A percentile compares a stretch with the other conserved stretches of the same genome.
Conservation (phyloP, 768 basidiomycete genomes). For the Amanita pallidorosea region DNA sequence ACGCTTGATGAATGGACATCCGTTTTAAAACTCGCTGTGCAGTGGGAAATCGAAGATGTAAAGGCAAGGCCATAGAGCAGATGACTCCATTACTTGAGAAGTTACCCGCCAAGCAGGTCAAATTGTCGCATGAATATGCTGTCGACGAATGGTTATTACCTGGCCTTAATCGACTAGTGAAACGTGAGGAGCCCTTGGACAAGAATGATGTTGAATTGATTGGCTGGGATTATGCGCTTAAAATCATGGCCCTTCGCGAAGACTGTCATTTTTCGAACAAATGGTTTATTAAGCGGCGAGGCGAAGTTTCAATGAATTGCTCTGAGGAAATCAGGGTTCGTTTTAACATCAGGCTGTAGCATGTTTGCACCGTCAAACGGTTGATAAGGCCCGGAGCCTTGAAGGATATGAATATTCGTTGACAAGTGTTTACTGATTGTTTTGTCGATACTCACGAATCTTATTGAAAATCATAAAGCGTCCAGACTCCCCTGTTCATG, state of each 20-base stretch:
- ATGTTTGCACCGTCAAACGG: no score
- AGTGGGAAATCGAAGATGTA: slow-evolving; percentile 22
- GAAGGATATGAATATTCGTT: no score
- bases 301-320: neutral
- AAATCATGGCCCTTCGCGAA: slow-evolving; percentile 13
- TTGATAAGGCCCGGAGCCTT: no score
- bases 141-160: slow-evolving; percentile 19
- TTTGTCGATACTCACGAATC: neutral
- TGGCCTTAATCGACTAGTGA: slow-evolving; percentile 12
- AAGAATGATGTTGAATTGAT: slow-evolving; percentile 13
- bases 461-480: no score
- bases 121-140: slow-evolving; percentile 14
- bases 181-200: slow-evolving; percentile 13
- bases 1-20: slow-evolving; percentile 18
- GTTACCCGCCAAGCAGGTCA: slow-evolving; percentile 14
- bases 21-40: slow-evolving; percentile 21
- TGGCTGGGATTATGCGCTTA: slow-evolving; percentile 13
- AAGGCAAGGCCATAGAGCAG: slow-evolving; percentile 15
- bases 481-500: no score
- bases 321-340: neutral
- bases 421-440: neutral
- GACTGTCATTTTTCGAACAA: neutral
- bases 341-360: neutral
- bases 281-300: neutral
- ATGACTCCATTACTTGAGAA: slow-evolving; percentile 11